Evolutionary conservation across 169 alveolate genomes (phyloP), one percentile per base, ranked within the genome.

Genomic region (Babesia sp.): DNA sequence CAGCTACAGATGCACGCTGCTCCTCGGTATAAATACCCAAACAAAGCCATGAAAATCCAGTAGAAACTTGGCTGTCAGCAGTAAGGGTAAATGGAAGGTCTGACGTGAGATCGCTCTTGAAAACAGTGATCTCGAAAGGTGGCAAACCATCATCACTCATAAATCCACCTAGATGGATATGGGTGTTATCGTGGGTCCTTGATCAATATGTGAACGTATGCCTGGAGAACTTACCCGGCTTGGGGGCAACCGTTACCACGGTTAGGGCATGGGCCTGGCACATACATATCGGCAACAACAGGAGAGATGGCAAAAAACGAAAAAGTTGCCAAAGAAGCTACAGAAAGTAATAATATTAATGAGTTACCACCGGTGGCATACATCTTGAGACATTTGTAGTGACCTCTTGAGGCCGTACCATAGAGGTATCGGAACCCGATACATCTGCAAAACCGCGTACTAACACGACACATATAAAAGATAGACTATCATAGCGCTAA

Each of bases 21-120:
- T 56, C 29, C 28, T 42, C 64, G 24, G 63, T 24, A 9, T 44
- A 53, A 16, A 81, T 42, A 18, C 63, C 89, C 36, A 73, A 53
- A 26, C 69, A 33, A 20, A 71, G 31, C 89, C 89, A 81, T 24
- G 16, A 9, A 39, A 48, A 71, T 7, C 89, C 89, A 12, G 89
- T 81, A 22, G 85, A 57, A 0, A 66, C 66, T 50, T 81, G 84
- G 29, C 89, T 72, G 46, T 66, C 82, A 18, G 46, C 71, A 9
- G 54, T 24, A 28, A 81, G 18, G 18, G 37, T 61, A 46, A 26
- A 81, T 18, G 42, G 26, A 1, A 11, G 29, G 20, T 70, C 78
- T 5, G 29, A 20, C 44, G 9, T 50, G 29, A 79, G 46, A 9
- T 45, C 68, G 12, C 64, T 29, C 53, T 79, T 79, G 42, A n/a